phyloP scores from a whole-genome alignment of 2,329 filamentous ascomycete genomes.

The Thielaviopsis musarum region DNA sequence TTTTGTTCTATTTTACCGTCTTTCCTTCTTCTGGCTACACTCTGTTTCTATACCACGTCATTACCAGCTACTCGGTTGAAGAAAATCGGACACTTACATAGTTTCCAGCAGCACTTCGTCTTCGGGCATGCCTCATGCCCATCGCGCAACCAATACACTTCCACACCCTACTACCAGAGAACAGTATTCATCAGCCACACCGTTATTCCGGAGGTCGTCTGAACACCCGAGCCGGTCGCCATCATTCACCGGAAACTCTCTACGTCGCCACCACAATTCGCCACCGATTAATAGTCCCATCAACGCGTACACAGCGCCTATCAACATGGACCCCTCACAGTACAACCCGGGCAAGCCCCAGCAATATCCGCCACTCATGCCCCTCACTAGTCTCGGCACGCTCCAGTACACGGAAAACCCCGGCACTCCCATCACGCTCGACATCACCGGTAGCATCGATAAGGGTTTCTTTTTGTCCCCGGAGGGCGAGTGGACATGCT shows the following conservation, averaged over 20 bases:
- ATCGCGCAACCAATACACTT: constrained; percentile 32
- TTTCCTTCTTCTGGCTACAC: background rate
- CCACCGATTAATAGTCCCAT: constrained; percentile 32
- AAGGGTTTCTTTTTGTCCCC: constrained; percentile 66
- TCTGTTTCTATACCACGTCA: background rate
- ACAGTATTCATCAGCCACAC: constrained; percentile 34
- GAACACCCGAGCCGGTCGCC: constrained; percentile 36
- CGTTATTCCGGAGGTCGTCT: constrained; percentile 30
- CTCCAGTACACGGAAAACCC: constrained; percentile 40
- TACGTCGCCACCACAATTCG: constrained; percentile 36
- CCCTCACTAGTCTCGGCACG: constrained; percentile 37
- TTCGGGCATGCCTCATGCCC: constrained; percentile 41
- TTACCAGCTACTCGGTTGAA: background rate
- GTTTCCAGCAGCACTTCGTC: constrained; percentile 30
- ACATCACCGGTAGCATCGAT: constrained; percentile 66
- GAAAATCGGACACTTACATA: constrained; percentile 19
- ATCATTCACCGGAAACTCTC: constrained; percentile 27
- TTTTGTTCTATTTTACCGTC: background rate
- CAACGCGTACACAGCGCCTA: constrained; percentile 26
- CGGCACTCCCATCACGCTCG: constrained; percentile 41
- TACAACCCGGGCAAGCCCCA: constrained; percentile 22
- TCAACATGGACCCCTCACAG: constrained; percentile 33
- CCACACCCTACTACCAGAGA: constrained; percentile 37
- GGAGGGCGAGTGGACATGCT: constrained; percentile 85
- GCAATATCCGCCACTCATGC: constrained; percentile 35